A percentile compares a stretch with the other conserved stretches of the same genome.
These are phyloP conservation scores for Boletus sp. DNA, from an alignment of 1,284 basidiomycete species.

Conservation along the genomic window DNA sequence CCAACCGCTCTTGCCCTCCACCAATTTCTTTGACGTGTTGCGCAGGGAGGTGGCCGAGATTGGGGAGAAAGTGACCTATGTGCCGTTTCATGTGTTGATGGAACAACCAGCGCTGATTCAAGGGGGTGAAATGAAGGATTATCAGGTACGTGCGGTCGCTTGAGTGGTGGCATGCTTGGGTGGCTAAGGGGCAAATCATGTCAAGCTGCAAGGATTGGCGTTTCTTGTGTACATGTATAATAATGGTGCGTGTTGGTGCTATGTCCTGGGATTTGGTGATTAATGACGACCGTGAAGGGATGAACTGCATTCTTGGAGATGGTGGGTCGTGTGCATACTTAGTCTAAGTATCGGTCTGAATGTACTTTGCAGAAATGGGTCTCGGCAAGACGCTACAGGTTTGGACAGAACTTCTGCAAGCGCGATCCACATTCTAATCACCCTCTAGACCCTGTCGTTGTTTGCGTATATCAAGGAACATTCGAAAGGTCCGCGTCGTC, in stretches of 20 bases:
- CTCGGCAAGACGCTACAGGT: slow-evolving; percentile 63
- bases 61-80: slow-evolving; percentile 26
- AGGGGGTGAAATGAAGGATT: slow-evolving; percentile 53
- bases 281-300: slow-evolving; percentile 34
- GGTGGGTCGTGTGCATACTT: slow-evolving; percentile 35
- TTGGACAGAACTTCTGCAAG: background rate
- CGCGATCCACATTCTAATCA: slow-evolving; percentile 1
- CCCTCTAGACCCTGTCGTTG: slow-evolving; percentile 49
- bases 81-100: slow-evolving; percentile 38
- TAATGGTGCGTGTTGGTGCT: slow-evolving; percentile 41
- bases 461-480: slow-evolving; percentile 53
- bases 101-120: slow-evolving; percentile 45
- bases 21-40: slow-evolving; percentile 34
- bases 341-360: slow-evolving; percentile 8
- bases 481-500: slow-evolving; percentile 31
- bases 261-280: background rate
- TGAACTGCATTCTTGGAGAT: slow-evolving; percentile 59
- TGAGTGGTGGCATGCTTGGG: background rate
- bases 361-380: slow-evolving; percentile 44
- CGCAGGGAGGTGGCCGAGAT: slow-evolving; percentile 22
- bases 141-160: slow-evolving; percentile 42
- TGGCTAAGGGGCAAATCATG: slow-evolving; percentile 5
- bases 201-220: slow-evolving; percentile 48
- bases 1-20: slow-evolving; percentile 38
- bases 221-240: slow-evolving; percentile 53